Base-by-base conservation (phyloP, 179 eudicot species). In the Silene vulgaris region DNA sequence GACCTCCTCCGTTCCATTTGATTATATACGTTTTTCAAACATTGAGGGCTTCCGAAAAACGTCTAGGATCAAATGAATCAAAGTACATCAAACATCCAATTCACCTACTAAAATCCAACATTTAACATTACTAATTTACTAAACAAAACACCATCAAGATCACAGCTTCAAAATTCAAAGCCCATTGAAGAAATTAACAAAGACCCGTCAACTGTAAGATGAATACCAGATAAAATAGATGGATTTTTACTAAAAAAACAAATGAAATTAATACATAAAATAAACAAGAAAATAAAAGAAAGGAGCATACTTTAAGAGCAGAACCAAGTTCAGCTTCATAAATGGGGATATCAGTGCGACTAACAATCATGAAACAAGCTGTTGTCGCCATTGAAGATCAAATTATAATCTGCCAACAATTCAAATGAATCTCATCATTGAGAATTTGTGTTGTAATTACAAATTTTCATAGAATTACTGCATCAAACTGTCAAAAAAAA, bases 281-380 rank as follows among this genome's bases (percentile, higher is more conserved):
- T 4, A n/a, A n/a, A n/a, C 13, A 23, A 37, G 5, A 50, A 12
- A 0, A 57, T 1, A 13, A n/a, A 50, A 0, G 7, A 37, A 61
- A 78, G 69, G 37, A 13, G 40, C 89, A 65, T 85, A 95, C 99
- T 81, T 90, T 95, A 40, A 86, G 80, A 5, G 88, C 94, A 64
- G 96, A 75, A 56, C 99, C 99, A 4, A 92, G 94, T 82, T 95
- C 97, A 74, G 99, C 99, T 84, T 92, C 97, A 78, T 95, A 95
- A 30, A 95, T 92, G 67, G 99, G 99, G 61, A 95, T 95, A 62
- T 95, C 97, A 74, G 86, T 94, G 74, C 89, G 85, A 84, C 98
- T 94, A 23, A 94, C 91, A 29, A 94, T 94, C 96, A 94, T 90
- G 66, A 94, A 94, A 77, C 98, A 94, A 13, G 97, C 95, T 14